These are phyloP conservation scores for Fusarium bulbicola DNA, from an alignment of 2,329 filamentous ascomycete genomes.

Conservation along the genomic window DNA sequence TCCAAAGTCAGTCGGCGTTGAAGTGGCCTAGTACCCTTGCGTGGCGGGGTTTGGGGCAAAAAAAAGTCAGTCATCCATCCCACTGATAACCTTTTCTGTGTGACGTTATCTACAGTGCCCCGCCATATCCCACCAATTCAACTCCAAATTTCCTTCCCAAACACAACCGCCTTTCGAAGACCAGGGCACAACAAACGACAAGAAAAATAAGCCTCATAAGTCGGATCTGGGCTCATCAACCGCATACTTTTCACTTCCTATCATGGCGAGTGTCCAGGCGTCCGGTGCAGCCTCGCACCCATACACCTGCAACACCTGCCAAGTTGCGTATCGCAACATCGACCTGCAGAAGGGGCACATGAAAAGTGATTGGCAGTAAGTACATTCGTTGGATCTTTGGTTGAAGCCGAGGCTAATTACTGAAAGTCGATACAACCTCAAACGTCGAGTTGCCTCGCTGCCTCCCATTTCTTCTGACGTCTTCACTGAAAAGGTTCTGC, in stretches of 20 bases:
- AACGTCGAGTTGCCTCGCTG: constrained; percentile 88
- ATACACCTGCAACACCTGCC: constrained; percentile 98
- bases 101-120: constrained; percentile 44
- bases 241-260: neutral
- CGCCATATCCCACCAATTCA: constrained; percentile 42
- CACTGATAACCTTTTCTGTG: constrained; percentile 37
- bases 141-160: constrained; percentile 36
- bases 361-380: constrained; percentile 98
- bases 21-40: constrained; percentile 19
- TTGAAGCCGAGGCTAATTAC: constrained; percentile 1
- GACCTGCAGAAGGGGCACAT: constrained; percentile 95
- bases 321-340: constrained; percentile 93
- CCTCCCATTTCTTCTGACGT: constrained; percentile 91
- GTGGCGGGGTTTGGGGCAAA: constrained; percentile 30
- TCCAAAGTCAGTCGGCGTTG: neutral
- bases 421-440: constrained; percentile 88
- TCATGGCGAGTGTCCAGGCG: constrained; percentile 58
- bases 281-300: constrained; percentile 70
- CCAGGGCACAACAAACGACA: neutral
- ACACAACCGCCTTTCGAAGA: neutral
- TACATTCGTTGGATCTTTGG: constrained; percentile 38
- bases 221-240: neutral
- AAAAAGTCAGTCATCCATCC: constrained; percentile 39
- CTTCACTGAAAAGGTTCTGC: constrained; percentile 95
- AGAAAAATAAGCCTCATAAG: neutral